Evolutionary conservation across 371 early-diverging fungal species (phyloP), one percentile per base, ranked within the genome.

Genomic region (Gilbertella persicaria): DNA sequence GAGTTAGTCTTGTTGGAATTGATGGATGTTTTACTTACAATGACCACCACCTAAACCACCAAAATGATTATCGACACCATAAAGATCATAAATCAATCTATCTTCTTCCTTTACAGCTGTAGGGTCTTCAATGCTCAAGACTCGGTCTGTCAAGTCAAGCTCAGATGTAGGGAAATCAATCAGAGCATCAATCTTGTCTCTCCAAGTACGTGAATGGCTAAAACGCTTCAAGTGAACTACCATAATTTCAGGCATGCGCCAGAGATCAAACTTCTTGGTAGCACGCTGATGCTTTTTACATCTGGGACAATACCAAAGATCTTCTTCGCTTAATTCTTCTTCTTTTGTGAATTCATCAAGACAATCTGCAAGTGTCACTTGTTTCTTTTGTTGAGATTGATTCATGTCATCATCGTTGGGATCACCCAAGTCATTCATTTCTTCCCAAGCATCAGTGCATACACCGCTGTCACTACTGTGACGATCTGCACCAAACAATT

Each of bases 21-120:
- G n/a, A n/a, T n/a, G n/a, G n/a, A n/a, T n/a, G n/a, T n/a, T n/a
- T 33, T 19, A 74, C 84, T 79, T 83, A 86, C 88, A 95, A 60
- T 95, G 97, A 25, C 97, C 97, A 39, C 96, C 95, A 39, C 95
- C 96, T 40, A 94, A 64, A 7, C 94, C 93, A 29, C 96, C 96
- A 76, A 79, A 92, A 60, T 96, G 96, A 60, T 96, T 93, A 43
- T 90, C 92, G 7, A 93, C 91, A 3, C 87, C 91, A 63, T 79
- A 90, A 23, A 95, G 73, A 55, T 95, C 94, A 58, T 94, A 95
- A 2, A 91, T 74, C 14, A 75, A 66, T 4, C 64, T 45, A 12
- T 77, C 63, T 9, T 69, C 60, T 3, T 46, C 51, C 3, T 43
- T 40, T 5, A 55, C 46, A 17, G 17, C 21, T 1, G 30, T 13